Percentiles rank a stretch among this genome's conserved stretches.
phyloP scores from a whole-genome alignment of 2,329 filamentous ascomycete genomes.

The Metarhizium guizhouense region DNA sequence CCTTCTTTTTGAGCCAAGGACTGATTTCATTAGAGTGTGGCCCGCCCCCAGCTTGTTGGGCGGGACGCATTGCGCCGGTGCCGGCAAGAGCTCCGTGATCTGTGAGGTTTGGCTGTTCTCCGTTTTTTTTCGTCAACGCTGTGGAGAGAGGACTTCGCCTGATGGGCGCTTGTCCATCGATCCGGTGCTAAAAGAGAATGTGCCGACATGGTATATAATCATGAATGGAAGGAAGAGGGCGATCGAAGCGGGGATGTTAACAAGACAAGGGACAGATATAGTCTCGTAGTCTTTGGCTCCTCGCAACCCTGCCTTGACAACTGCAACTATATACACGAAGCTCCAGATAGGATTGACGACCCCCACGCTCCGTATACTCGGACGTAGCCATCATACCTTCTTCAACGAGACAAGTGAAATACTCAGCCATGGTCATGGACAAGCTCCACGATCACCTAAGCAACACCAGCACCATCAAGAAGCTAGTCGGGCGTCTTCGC shows the following conservation, averaged over 20 bases:
- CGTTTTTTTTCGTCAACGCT: not conserved
- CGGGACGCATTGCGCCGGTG: not conserved
- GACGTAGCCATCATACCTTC: not conserved
- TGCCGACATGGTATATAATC: not conserved
- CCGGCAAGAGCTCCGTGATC: not conserved
- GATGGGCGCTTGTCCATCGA: not conserved
- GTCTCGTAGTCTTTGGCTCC: not conserved
- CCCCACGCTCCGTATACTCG: not conserved
- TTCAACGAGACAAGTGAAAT: not conserved
- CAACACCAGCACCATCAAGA: slow-evolving; percentile 2
- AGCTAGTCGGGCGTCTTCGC: slow-evolving; percentile 10
- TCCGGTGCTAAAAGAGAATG: not conserved
- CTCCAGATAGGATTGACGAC: not conserved
- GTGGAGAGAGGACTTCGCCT: not conserved
- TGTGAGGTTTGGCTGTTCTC: not conserved
- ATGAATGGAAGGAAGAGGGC: not conserved
- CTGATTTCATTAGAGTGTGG: not conserved
- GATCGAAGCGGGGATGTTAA: not conserved
- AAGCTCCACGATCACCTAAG: not conserved
- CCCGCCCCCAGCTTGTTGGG: too few species aligned
- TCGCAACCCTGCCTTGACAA: not conserved
- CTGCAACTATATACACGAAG: not conserved
- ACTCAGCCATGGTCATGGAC: not conserved
- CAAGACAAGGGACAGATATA: not conserved
- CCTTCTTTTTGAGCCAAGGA: not conserved